A percentile compares a stretch with the other conserved stretches of the same genome.
Evolutionary conservation across 2,329 filamentous ascomycete species (phyloP).

Genomic region (Seiridium cupressi): DNA sequence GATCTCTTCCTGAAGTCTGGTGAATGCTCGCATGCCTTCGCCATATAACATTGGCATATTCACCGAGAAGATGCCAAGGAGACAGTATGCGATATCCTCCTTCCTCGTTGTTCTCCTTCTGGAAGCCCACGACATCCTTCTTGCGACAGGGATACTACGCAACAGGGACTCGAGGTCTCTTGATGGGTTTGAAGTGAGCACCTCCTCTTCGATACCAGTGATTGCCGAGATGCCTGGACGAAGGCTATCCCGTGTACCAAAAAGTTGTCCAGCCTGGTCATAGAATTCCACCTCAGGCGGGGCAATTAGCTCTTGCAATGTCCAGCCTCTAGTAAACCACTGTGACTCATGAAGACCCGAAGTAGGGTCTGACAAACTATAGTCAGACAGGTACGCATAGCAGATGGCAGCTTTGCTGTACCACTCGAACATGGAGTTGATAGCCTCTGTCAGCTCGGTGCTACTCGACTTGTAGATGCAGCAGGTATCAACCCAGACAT

Average conservation of each 20-base stretch:
- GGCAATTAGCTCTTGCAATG: not conserved
- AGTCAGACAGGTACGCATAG: not conserved
- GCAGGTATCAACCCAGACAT: not conserved
- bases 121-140: conserved; percentile 1
- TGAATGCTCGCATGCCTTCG: not conserved
- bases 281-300: not conserved
- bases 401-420: not conserved
- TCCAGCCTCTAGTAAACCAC: not conserved
- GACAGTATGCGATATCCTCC: conserved; percentile 5
- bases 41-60: not conserved
- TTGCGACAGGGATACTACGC: not conserved
- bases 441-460: not conserved
- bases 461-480: not conserved
- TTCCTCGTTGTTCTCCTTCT: not conserved
- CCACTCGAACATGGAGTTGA: not conserved
- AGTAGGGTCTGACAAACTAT: not conserved
- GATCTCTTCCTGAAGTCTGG: not conserved
- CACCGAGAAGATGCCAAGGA: conserved; percentile 2
- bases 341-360: not conserved
- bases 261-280: not conserved
- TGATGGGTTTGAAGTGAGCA: not conserved
- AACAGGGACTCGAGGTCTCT: not conserved
- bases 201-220: not conserved
- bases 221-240: not conserved
- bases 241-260: not conserved